Conservation (phyloP, 495 filamentous ascomycete genomes). For the Talaromyces adpressus region DNA sequence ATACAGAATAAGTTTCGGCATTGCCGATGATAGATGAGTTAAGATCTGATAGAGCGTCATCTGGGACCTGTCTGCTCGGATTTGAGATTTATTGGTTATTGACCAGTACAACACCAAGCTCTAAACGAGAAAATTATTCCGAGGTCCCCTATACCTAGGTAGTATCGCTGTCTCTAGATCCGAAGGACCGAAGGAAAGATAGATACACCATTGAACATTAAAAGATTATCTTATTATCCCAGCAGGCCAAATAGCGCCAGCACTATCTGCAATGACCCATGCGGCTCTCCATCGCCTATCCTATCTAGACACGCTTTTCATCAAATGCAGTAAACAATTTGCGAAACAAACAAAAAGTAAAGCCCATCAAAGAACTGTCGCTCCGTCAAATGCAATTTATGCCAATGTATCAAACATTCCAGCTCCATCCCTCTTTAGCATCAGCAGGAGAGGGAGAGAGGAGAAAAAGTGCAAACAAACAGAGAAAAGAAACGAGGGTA, state of each 20-base stretch:
- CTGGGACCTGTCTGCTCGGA: not conserved
- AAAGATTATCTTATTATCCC: not conserved
- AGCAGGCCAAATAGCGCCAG: not conserved
- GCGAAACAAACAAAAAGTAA: not conserved
- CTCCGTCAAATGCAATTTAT: slow-evolving; percentile 1
- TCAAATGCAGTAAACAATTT: not conserved
- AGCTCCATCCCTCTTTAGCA: not conserved
- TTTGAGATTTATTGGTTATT: not conserved
- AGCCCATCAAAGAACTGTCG: not conserved
- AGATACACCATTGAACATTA: not conserved
- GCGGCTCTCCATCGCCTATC: not conserved
- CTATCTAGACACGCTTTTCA: not conserved
- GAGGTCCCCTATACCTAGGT: not conserved
- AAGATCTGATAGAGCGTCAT: not conserved
- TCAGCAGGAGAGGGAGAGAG: not conserved
- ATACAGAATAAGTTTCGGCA: not conserved
- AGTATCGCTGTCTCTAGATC: not conserved
- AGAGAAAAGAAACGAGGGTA: slow-evolving; percentile 1
- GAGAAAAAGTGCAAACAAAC: not conserved
- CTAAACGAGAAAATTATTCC: not conserved
- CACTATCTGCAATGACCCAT: not conserved
- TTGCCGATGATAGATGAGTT: not conserved
- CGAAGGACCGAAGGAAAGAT: not conserved
- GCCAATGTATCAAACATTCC: not conserved
- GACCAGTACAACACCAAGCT: not conserved